A percentile compares a stretch with the other conserved stretches of the same genome.
phyloP scores from a whole-genome alignment of 805 yeast genomes.

The Saccharomycopsis amapae region DNA sequence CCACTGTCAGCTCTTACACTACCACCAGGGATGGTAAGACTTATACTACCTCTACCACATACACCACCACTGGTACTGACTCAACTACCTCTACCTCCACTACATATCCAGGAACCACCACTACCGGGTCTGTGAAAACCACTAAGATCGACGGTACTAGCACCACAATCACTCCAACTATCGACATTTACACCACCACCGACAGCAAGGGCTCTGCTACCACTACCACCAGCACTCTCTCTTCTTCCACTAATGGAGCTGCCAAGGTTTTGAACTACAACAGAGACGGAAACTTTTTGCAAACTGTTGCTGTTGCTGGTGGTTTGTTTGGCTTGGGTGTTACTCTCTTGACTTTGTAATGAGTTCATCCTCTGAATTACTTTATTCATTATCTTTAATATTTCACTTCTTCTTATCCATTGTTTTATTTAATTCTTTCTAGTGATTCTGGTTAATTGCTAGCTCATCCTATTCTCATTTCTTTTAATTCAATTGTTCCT shows the following conservation, averaged over 20 bases:
- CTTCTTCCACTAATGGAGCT: conserved; percentile 13
- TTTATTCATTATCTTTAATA: too few relatives aligned
- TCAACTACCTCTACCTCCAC: conserved; percentile 7
- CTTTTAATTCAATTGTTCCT: background rate
- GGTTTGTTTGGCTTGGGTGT: conserved; percentile 18
- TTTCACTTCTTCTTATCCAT: background rate
- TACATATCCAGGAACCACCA: conserved; percentile 19
- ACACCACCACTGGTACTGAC: conserved; percentile 4
- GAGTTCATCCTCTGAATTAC: too few relatives aligned
- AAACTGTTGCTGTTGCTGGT: conserved; percentile 9
- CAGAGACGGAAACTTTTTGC: background rate
- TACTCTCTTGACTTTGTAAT: conserved; percentile 7
- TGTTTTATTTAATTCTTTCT: background rate
- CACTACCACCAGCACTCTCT: conserved; percentile 16
- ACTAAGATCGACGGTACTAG: conserved; percentile 7
- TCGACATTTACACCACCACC: conserved; percentile 28
- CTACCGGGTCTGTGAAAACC: conserved; percentile 16
- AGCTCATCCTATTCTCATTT: background rate
- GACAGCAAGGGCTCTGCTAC: conserved; percentile 12
- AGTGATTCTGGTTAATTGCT: background rate
- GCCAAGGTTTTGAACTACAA: background rate
- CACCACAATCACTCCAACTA: conserved; percentile 29
- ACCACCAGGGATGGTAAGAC: conserved; percentile 12
- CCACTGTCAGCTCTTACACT: conserved; percentile 6
- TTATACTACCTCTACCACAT: conserved; percentile 8